Conservation (phyloP, 768 basidiomycete genomes). For the Xerocomus potaroensis region DNA sequence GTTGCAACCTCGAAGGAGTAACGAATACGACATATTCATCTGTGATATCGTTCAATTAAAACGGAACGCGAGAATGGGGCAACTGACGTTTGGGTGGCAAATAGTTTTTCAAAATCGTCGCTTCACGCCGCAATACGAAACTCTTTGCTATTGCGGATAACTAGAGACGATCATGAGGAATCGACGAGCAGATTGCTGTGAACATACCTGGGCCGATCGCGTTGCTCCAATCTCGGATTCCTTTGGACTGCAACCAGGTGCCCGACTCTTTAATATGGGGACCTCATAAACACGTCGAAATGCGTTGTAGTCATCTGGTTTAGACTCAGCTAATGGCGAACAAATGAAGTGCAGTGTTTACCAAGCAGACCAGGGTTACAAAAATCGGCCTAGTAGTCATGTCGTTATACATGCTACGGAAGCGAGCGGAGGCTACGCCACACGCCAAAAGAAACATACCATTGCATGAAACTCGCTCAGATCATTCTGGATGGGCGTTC, state of each 20-base stretch:
- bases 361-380: conserved; percentile 91
- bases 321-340: background rate
- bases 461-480: conserved; percentile 94
- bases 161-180: conserved; percentile 35
- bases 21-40: conserved; percentile 99
- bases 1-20: conserved; percentile 79
- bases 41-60: conserved; percentile 29
- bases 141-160: conserved; percentile 70
- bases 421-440: too few species aligned
- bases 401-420: background rate
- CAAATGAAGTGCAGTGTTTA: conserved; percentile 24
- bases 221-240: conserved; percentile 77
- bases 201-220: conserved; percentile 65
- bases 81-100: conserved; percentile 86
- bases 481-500: conserved; percentile 97
- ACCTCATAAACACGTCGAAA: conserved; percentile 82
- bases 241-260: conserved; percentile 65
- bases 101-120: conserved; percentile 73
- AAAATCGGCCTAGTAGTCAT: conserved; percentile 66
- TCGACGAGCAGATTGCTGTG: background rate
- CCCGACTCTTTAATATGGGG: conserved; percentile 83
- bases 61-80: background rate
- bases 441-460: conserved; percentile 44
- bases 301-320: conserved; percentile 64
- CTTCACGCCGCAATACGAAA: conserved; percentile 89